Base-by-base conservation (phyloP, 1,284 basidiomycete species). In the Sanghuangporus sanghuang region DNA sequence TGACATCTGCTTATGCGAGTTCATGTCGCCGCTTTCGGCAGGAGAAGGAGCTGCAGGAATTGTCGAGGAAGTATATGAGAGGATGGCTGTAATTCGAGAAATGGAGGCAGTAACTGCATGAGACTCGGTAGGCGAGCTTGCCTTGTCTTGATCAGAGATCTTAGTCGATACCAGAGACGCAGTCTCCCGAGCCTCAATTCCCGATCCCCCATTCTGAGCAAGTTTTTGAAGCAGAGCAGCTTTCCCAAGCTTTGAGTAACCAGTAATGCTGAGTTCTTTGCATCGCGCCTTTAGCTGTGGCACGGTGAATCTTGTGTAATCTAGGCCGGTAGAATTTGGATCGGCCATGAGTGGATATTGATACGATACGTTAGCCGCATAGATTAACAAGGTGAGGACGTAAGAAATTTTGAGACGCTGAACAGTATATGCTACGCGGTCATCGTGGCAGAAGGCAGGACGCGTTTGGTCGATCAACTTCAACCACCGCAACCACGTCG, bases 231-330 rank as follows among this genome's bases (percentile, higher is more conserved):
- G 70, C 32, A 90, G 77, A 2, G 77, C 81, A 60, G 76, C 73
- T 71, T 90, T 90, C 36, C 73, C 71, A 11, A 89, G 80, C 70
- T 87, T 90, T 8, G 86, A 88, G 70, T 89, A 90, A 0, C 85
- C 85, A 40, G 76, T 70, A 21, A 90, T 75, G 21, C 78, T 75
- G 58, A 74, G 79, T 61, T 86, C 86, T 70, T 87, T 90, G 73
- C 87, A 91, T 21, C 89, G 66, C 2, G 78, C 79, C 69, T 85
- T 89, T 23, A 91, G 78, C 67, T 86, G 85, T 48, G 83, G 72
- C 8, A 88, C 84, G 4, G 83, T 87, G 1, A 85, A 69, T 57
- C 76, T 81, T 32, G 69, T 61, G 59, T 62, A 56, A 12, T 62
- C 59, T 11, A 48, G 32, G 18, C 21, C 18, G 14, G 27, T 21